Evolutionary conservation across 805 yeast genomes (phyloP).

Genomic region (Myxozyma neglecta): DNA sequence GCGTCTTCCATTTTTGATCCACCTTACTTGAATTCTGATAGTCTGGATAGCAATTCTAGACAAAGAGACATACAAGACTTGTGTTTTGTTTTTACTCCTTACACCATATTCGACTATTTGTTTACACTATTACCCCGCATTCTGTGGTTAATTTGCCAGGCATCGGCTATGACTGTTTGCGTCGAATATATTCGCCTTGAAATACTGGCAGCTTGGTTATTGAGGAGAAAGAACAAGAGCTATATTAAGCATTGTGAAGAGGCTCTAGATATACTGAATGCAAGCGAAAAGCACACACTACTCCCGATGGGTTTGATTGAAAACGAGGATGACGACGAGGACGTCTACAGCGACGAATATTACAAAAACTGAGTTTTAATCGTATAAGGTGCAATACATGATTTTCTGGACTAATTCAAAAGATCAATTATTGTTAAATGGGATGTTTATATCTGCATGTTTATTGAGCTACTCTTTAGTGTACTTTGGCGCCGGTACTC

Average conservation of each 20-base stretch:
- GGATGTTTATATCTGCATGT: too few relatives aligned
- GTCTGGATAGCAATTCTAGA: background rate
- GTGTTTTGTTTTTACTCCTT: background rate
- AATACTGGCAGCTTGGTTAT: background rate
- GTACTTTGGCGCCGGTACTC: too few relatives aligned
- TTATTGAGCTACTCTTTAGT: too few relatives aligned
- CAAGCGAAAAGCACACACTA: background rate
- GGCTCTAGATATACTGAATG: background rate
- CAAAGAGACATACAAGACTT: background rate
- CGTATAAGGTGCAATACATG: too few relatives aligned
- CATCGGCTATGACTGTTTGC: slow-evolving; percentile 17
- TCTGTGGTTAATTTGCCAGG: slow-evolving; percentile 21
- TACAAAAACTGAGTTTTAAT: background rate
- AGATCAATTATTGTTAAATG: too few relatives aligned
- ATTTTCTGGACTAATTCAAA: too few relatives aligned
- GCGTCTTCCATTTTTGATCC: background rate
- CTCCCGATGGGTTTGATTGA: background rate
- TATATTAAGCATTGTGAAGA: background rate
- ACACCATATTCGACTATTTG: background rate
- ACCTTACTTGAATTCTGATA: background rate
- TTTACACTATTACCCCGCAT: slow-evolving; percentile 8
- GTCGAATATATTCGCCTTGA: slow-evolving; percentile 15
- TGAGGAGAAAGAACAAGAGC: background rate
- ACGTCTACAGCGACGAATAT: too few relatives aligned
- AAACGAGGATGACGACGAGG: background rate